Percentiles rank a stretch among this genome's conserved stretches.
phyloP scores from a whole-genome alignment of 345 rosid species.

The Cardamine chenopodiifolia region DNA sequence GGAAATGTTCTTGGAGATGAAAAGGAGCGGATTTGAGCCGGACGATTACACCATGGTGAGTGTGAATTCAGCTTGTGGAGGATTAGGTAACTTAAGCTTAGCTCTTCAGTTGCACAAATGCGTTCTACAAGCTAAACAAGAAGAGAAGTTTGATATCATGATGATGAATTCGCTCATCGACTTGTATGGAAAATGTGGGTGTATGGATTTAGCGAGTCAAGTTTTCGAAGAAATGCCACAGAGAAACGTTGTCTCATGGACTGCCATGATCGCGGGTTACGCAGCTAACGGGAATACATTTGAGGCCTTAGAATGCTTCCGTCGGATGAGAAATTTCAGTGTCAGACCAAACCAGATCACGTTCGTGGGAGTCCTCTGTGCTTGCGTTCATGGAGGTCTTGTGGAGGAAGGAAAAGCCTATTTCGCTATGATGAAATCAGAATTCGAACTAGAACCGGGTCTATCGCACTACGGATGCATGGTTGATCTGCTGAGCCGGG shows the following conservation, averaged over 20 bases:
- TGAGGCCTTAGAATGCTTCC: constrained; percentile 64
- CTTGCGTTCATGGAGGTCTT: constrained; percentile 85
- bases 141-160: constrained; percentile 53
- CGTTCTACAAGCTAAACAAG: constrained; percentile 55
- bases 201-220: constrained; percentile 68
- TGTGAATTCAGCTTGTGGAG: constrained; percentile 74
- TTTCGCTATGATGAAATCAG: constrained; percentile 62
- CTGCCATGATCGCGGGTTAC: constrained; percentile 73
- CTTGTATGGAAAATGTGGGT: constrained; percentile 84
- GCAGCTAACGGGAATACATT: constrained; percentile 63
- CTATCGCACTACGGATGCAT: constrained; percentile 79
- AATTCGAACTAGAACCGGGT: constrained; percentile 51
- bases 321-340: constrained; percentile 53
- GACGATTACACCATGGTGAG: constrained; percentile 84
- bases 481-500: constrained; percentile 77
- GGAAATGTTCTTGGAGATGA: constrained; percentile 61
- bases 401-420: constrained; percentile 67
- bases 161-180: constrained; percentile 78
- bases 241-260: constrained; percentile 82
- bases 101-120: constrained; percentile 78
- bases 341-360: constrained; percentile 76
- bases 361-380: constrained; percentile 72
- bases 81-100: constrained; percentile 64
- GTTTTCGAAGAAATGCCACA: constrained; percentile 56
- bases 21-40: constrained; percentile 60